phyloP scores from a whole-genome alignment of 208 protist genomes.

The Wallacemonas sp. region DNA sequence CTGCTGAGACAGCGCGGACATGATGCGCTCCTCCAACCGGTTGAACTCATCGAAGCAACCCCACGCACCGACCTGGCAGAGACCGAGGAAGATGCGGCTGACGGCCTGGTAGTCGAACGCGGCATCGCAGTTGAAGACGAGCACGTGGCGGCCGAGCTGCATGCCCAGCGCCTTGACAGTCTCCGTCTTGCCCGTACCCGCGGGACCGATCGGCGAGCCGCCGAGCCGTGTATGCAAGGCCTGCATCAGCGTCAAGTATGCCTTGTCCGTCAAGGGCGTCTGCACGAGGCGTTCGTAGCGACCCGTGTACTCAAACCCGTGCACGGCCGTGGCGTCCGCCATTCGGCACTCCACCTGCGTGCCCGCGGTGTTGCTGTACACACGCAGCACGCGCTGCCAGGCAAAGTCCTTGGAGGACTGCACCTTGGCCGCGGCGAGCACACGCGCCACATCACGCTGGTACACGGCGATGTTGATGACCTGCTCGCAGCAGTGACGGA shows the following conservation, averaged over 20 bases:
- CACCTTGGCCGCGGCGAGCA: conserved; percentile 56
- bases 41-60: conserved; percentile 99
- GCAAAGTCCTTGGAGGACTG: conserved; percentile 90
- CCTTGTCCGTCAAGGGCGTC: conserved; percentile 98
- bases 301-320: conserved; percentile 99
- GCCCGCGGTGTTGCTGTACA: conserved; percentile 70
- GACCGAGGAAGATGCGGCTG: conserved; percentile 98
- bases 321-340: conserved; percentile 95
- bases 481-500: conserved; percentile 95
- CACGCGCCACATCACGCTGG: conserved; percentile 94
- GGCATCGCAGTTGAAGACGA: conserved; percentile 99
- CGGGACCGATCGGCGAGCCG: conserved; percentile 97
- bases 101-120: conserved; percentile 99
- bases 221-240: conserved; percentile 97
- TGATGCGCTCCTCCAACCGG: conserved; percentile 98
- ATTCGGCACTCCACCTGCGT: conserved; percentile 92
- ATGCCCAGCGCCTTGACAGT: conserved; percentile 98
- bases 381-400: conserved; percentile 97
- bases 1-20: conserved; percentile 99
- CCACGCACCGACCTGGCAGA: conserved; percentile 99
- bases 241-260: conserved; percentile 99
- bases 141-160: conserved; percentile 97
- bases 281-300: conserved; percentile 97
- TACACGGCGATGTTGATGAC: conserved; percentile 99
- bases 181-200: conserved; percentile 99